Base-by-base conservation (phyloP, 164 flowering plant species). In the Protea cynaroides region DNA sequence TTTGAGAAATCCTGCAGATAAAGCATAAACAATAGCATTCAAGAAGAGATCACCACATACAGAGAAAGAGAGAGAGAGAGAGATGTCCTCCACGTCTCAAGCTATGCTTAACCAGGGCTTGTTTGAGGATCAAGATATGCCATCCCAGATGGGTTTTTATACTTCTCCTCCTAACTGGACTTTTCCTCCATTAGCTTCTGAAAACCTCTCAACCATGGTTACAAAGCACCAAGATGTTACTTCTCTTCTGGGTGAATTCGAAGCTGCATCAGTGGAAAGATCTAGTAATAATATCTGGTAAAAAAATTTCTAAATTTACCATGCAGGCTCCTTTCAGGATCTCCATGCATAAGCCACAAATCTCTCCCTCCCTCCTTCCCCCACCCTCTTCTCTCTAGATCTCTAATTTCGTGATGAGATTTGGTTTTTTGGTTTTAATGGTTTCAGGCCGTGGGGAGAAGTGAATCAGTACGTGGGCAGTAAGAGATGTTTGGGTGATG, bases 361-460 rank as follows among this genome's bases (percentile, higher is more conserved):
- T 29, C 34, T 29, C 34, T 29, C 34, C 5, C 34, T 29, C 34
- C 5, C 25, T 38, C 50, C 36, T n/a, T 62, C 53, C 50, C 63
- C 19, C 60, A 18, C 53, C 29, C 66, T 19, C 54, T 29, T 29
- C 34, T 29, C 34, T 0, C 34, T 29, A n/a, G n/a, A n/a, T n/a
- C n/a, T 29, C 17, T 38, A 63, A 4, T 51, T 56, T 43, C 12
- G 29, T 43, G 57, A 22, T 47, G 34, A 38, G 15, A 9, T 36
- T n/a, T 24, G 21, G 13, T 25, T 23, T 19, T 21, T 56, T 58
- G n/a, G n/a, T n/a, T n/a, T 19, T 7, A 18, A 17, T 54, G 56
- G 24, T 68, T 29, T 70, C 59, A 84, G 89, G 88, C 81, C 82
- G 53, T 86, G 84, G 87, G 88, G 81, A 40, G 88, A 80, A 51